phyloP scores from a whole-genome alignment of 352 stramenopile species.

The Globisporangium cylindrosporum region DNA sequence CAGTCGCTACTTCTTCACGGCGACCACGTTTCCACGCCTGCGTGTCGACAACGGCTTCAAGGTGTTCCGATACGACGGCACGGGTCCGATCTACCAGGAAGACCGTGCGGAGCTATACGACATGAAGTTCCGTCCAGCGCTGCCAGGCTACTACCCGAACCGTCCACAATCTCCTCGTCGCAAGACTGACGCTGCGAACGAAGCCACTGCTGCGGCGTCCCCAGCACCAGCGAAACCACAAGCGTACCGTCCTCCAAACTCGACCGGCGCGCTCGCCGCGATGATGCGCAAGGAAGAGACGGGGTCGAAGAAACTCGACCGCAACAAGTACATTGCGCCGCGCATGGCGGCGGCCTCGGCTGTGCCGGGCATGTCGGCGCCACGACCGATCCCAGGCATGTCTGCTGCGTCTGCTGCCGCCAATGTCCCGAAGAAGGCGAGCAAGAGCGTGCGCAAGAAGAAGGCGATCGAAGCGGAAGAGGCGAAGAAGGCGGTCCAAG shows the following conservation, averaged over 20 bases:
- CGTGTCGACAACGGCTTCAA: slow-evolving; percentile 98
- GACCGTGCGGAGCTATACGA: slow-evolving; percentile 85
- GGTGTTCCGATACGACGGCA: slow-evolving; percentile 96
- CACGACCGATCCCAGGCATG: slow-evolving; percentile 62
- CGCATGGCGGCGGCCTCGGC: slow-evolving; percentile 23
- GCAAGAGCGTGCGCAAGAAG: slow-evolving; percentile 81
- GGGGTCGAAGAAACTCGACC: slow-evolving; percentile 78
- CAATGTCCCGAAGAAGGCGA: slow-evolving; percentile 55
- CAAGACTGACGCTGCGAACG: slow-evolving; percentile 46
- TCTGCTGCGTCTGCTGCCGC: slow-evolving; percentile 34
- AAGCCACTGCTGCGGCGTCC: slow-evolving; percentile 28
- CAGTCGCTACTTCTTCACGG: slow-evolving; percentile 93
- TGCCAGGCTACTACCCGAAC: slow-evolving; percentile 83
- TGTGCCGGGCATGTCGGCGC: slow-evolving; percentile 45
- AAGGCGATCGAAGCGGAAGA: slow-evolving; percentile 78
- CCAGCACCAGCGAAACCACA: slow-evolving; percentile 59
- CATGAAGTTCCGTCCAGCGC: slow-evolving; percentile 80
- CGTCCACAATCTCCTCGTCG: slow-evolving; percentile 78
- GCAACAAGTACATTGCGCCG: slow-evolving; percentile 78
- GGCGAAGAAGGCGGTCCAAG: slow-evolving; percentile 58
- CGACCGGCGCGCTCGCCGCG: slow-evolving; percentile 89
- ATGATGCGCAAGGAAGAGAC: slow-evolving; percentile 90
- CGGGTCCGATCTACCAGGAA: slow-evolving; percentile 83
- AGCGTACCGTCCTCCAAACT: slow-evolving; percentile 86
- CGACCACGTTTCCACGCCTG: slow-evolving; percentile 96